Percentiles rank a stretch among this genome's conserved stretches.
phyloP scores from a whole-genome alignment of 2,329 filamentous ascomycete genomes.

The Hansfordia pulvinata region DNA sequence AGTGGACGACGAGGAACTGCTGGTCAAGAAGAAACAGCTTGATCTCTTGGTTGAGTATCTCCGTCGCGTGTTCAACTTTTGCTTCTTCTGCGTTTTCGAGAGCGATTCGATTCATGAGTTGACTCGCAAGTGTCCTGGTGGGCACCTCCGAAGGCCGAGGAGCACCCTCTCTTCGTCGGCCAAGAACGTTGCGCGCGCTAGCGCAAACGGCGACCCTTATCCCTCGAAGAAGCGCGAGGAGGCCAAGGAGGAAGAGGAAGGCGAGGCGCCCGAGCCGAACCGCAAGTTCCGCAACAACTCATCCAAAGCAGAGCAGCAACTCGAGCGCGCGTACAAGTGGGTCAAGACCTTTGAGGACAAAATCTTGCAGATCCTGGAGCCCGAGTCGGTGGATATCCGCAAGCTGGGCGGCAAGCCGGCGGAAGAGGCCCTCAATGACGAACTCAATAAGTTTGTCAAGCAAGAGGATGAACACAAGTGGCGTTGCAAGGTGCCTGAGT shows the following conservation, averaged over 20 bases:
- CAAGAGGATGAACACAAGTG: conserved; percentile 97
- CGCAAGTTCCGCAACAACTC: conserved; percentile 58
- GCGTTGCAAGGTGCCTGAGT: conserved; percentile 92
- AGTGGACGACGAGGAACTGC: conserved; percentile 74
- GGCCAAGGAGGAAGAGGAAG: conserved; percentile 47
- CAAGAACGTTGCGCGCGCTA: conserved; percentile 75
- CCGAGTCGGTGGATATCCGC: conserved; percentile 71
- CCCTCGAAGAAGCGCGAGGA: conserved; percentile 67
- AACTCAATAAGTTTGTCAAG: conserved; percentile 78
- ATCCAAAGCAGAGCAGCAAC: conserved; percentile 76
- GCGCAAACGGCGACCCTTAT: conserved; percentile 69
- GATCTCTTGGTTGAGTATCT: conserved; percentile 94
- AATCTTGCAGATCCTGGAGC: conserved; percentile 81
- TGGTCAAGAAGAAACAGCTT: conserved; percentile 91
- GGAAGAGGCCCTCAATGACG: conserved; percentile 77
- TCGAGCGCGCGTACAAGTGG: conserved; percentile 95
- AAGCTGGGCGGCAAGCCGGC: conserved; percentile 83
- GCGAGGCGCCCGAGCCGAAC: conserved; percentile 49
- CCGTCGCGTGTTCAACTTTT: conserved; percentile 94
- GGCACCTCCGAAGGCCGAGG: conserved; percentile 85
- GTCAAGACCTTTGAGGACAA: conserved; percentile 98
- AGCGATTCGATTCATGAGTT: conserved; percentile 95
- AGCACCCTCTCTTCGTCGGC: conserved; percentile 73
- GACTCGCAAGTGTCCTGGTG: conserved; percentile 88
- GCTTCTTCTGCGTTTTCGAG: conserved; percentile 99